These are phyloP conservation scores for Boletus sensibilis DNA, from an alignment of 768 basidiomycete species.

Conservation along the genomic window DNA sequence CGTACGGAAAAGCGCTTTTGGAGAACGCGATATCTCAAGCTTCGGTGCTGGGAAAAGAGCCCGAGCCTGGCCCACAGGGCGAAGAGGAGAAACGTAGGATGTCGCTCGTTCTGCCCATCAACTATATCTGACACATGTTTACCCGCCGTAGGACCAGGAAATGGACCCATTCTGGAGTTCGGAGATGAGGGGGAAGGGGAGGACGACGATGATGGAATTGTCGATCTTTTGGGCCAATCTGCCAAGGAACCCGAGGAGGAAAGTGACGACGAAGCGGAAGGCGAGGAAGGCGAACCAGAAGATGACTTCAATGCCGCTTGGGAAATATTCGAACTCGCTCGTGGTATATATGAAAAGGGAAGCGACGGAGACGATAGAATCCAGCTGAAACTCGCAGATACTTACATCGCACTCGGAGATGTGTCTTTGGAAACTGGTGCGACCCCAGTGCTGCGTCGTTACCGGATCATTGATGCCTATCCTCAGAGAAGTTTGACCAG, in stretches of 20 bases:
- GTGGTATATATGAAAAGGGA: constrained; percentile 78
- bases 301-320: constrained; percentile 98
- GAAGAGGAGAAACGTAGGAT: constrained; percentile 41
- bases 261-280: constrained; percentile 54
- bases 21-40: constrained; percentile 88
- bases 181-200: constrained; percentile 74
- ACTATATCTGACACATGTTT: neutral
- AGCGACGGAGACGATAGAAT: constrained; percentile 55
- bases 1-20: constrained; percentile 89
- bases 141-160: constrained; percentile 36
- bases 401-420: constrained; percentile 87
- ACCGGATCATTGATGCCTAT: neutral
- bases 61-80: constrained; percentile 46
- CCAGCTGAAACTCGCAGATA: constrained; percentile 85
- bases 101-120: neutral
- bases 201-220: constrained; percentile 54
- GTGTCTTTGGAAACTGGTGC: constrained; percentile 95
- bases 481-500: constrained; percentile 91
- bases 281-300: constrained; percentile 78
- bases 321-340: constrained; percentile 94
- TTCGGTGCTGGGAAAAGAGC: constrained; percentile 86
- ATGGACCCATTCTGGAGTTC: constrained; percentile 71
- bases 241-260: constrained; percentile 50
- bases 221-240: constrained; percentile 66
- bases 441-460: constrained; percentile 21